phyloP scores from a whole-genome alignment of 768 basidiomycete genomes.

The Austroboletus eburneus region DNA sequence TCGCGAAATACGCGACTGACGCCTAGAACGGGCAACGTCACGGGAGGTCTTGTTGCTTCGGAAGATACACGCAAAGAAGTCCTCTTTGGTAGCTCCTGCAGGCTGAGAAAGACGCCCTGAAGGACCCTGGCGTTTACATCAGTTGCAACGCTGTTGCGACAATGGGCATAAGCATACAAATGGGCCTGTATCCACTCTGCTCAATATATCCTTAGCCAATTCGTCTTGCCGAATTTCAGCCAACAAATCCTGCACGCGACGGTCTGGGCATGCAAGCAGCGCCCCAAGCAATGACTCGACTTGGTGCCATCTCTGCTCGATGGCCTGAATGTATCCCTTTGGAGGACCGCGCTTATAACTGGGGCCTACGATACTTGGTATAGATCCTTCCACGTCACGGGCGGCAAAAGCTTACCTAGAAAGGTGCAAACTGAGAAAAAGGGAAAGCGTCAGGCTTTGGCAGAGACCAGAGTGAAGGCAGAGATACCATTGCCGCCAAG shows the following conservation, averaged over 20 bases:
- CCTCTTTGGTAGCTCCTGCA: slow-evolving; percentile 65
- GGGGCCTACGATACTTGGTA: slow-evolving; percentile 44
- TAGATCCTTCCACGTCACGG: neutral
- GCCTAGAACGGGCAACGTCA: slow-evolving; percentile 57
- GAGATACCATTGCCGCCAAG: slow-evolving; percentile 50
- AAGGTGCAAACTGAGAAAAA: slow-evolving; percentile 56
- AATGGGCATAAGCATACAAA: slow-evolving; percentile 47
- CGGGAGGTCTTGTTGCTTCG: slow-evolving; percentile 51
- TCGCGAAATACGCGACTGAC: slow-evolving; percentile 73
- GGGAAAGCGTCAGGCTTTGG: slow-evolving; percentile 14
- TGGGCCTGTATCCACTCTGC: slow-evolving; percentile 73
- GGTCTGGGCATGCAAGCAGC: slow-evolving; percentile 67
- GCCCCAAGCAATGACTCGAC: slow-evolving; percentile 87
- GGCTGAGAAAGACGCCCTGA: slow-evolving; percentile 61
- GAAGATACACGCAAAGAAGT: slow-evolving; percentile 73
- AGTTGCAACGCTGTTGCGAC: neutral
- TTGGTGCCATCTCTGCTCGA: slow-evolving; percentile 88
- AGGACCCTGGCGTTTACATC: slow-evolving; percentile 49
- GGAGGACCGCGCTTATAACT: slow-evolving; percentile 83
- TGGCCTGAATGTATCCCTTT: slow-evolving; percentile 90
- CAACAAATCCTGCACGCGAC: slow-evolving; percentile 57
- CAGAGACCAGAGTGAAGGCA: neutral
- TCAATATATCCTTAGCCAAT: slow-evolving; percentile 72
- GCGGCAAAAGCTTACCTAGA: slow-evolving; percentile 39
- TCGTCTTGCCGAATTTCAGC: slow-evolving; percentile 65